These are phyloP conservation scores for Thelephora aurantiotincta DNA, from an alignment of 768 basidiomycete species.

Conservation along the genomic window DNA sequence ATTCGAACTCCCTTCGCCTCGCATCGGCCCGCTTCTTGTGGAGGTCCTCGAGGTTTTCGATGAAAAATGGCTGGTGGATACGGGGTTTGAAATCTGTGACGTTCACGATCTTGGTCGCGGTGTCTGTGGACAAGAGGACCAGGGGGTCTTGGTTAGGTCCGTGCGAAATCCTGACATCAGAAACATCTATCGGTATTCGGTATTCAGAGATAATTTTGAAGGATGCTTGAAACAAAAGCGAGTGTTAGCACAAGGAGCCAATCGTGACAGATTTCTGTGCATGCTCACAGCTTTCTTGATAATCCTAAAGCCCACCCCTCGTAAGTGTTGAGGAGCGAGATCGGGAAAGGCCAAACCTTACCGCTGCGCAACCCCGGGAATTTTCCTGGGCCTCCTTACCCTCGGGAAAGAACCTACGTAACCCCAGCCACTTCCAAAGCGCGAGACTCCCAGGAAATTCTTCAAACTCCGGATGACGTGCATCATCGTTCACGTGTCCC, in stretches of 20 bases:
- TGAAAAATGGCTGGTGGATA: slow-evolving; percentile 26
- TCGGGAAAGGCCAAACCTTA: slow-evolving; percentile 19
- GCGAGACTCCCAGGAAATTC: slow-evolving; percentile 32
- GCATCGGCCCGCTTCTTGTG: not conserved
- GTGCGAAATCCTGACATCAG: slow-evolving; percentile 27
- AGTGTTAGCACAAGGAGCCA: too few species aligned
- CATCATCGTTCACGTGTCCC: slow-evolving; percentile 7
- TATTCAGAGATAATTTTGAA: slow-evolving; percentile 46
- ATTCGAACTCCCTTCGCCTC: too few species aligned
- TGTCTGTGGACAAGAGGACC: slow-evolving; percentile 28
- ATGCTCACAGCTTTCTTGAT: slow-evolving; percentile 56
- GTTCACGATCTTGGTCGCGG: slow-evolving; percentile 30
- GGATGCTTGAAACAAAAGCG: slow-evolving; percentile 29
- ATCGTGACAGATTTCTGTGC: too few species aligned
- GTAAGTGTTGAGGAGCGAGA: not conserved
- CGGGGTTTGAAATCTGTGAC: slow-evolving; percentile 31
- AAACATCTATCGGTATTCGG: slow-evolving; percentile 25
- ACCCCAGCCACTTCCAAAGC: slow-evolving; percentile 57
- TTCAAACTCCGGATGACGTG: slow-evolving; percentile 7
- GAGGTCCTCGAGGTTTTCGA: slow-evolving; percentile 4
- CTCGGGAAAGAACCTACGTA: slow-evolving; percentile 50
- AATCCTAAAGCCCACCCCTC: slow-evolving; percentile 34
- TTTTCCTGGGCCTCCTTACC: slow-evolving; percentile 19
- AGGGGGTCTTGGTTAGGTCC: slow-evolving; percentile 38
- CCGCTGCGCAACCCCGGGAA: slow-evolving; percentile 46